Evolutionary conservation across 352 stramenopile species (phyloP), one percentile per base, ranked within the genome.

Genomic region (Phytophthora tentaculata): DNA sequence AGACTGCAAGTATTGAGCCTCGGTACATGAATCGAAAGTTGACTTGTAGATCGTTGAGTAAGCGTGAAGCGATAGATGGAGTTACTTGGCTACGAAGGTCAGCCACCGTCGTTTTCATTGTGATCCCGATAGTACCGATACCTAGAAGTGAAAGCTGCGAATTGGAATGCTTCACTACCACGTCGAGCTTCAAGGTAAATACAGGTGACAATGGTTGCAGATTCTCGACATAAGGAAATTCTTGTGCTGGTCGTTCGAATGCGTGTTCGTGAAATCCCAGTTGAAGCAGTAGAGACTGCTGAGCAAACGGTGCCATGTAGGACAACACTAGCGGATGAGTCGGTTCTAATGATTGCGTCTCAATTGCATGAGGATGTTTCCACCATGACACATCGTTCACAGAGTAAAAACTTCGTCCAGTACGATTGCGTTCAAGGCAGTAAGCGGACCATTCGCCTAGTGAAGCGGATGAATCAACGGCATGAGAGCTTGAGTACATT

Each of bases 1-100:
- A 59, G 28, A 22, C 24, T 23, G 63, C 43, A 2, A 84, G 44
- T 20, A 77, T 17, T 14, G 66, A 61, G 7, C 65, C 74, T 45
- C 74, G 64, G 19, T 83, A 73, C 48, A 84, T 26, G 39, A 86
- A 84, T 12, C 41, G 64, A 47, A 74, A 69, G 13, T 12, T 71
- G 17, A 28, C 22, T 22, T 24, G 37, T 5, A 51, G 49, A n/a
- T 70, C 57, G 2, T 62, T 17, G 14, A 7, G 1, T 2, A 43
- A n/a, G 22, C n/a, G 49, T 26, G 48, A 62, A 20, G 28, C 23
- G 24, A 69, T 37, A 17, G 53, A 39, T 6, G 39, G 24, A 20
- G 20, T 39, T 41, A 70, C 32, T 24, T 67, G 64, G 37, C 9
- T 49, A 24, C 67, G 70, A 5, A 77, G 51, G 20, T 62, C 52